phyloP scores from a whole-genome alignment of 2,329 filamentous ascomycete species.

The Periconia digitata region DNA sequence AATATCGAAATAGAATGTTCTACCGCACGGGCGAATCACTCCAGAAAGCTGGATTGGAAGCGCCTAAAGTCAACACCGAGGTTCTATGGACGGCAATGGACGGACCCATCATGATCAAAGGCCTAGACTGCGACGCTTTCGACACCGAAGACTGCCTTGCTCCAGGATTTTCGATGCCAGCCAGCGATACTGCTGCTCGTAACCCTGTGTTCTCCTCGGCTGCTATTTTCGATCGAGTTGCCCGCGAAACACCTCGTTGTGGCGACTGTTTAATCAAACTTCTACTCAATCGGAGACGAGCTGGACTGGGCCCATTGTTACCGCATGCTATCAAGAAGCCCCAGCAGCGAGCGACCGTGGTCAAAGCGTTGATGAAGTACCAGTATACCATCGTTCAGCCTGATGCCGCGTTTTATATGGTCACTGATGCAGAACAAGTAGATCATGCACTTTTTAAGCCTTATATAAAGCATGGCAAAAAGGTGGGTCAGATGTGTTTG shows the following conservation, averaged over 20 bases:
- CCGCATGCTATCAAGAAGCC: slow-evolving; percentile 34
- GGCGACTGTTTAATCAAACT: slow-evolving; percentile 49
- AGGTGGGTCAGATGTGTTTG: slow-evolving; percentile 45
- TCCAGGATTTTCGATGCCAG: slow-evolving; percentile 44
- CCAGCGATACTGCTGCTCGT: slow-evolving; percentile 36
- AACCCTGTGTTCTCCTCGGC: slow-evolving; percentile 45
- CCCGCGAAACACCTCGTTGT: slow-evolving; percentile 43
- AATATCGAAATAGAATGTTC: slow-evolving; percentile 42
- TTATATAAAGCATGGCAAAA: slow-evolving; percentile 36
- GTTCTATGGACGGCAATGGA: slow-evolving; percentile 48
- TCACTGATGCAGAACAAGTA: slow-evolving; percentile 49
- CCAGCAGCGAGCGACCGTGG: slow-evolving; percentile 35
- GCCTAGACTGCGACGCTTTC: slow-evolving; percentile 46
- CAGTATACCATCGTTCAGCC: slow-evolving; percentile 47
- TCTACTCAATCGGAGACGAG: slow-evolving; percentile 37
- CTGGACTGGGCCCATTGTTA: slow-evolving; percentile 43
- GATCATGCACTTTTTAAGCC: slow-evolving; percentile 42
- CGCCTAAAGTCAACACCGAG: slow-evolving; percentile 46
- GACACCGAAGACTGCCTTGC: slow-evolving; percentile 46
- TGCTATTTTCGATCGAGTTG: slow-evolving; percentile 43
- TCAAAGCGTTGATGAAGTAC: slow-evolving; percentile 46
- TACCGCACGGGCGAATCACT: slow-evolving; percentile 42
- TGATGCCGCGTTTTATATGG: slow-evolving; percentile 47
- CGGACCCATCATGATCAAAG: slow-evolving; percentile 45
- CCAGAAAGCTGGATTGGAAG: slow-evolving; percentile 42